Percentiles rank a stretch among this genome's conserved stretches.
These are phyloP conservation scores for Debaryomyces subglobosus DNA, from an alignment of 1,139 yeast genomes.

Conservation along the genomic window DNA sequence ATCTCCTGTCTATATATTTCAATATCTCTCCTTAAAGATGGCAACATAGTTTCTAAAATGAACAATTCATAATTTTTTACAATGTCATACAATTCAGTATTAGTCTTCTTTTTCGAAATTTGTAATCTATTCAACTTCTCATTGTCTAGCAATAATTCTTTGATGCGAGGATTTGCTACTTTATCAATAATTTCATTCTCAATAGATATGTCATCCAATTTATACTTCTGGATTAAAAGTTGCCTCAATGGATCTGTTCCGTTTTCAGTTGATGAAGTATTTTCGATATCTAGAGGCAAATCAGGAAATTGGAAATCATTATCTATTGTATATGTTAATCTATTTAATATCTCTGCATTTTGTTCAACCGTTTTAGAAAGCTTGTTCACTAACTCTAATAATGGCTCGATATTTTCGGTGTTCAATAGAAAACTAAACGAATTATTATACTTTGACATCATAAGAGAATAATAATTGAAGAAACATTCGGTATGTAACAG, in stretches of 20 bases:
- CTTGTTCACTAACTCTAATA: constrained; percentile 26
- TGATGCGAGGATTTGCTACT: constrained; percentile 17
- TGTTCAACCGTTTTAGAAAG: constrained; percentile 26
- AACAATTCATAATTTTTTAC: constrained; percentile 34
- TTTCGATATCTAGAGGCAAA: constrained; percentile 9
- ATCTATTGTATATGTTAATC: constrained; percentile 30
- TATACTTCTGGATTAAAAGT: constrained; percentile 11
- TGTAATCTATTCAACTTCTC: constrained; percentile 26
- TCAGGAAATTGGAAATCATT: constrained; percentile 24
- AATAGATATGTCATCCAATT: constrained; percentile 6
- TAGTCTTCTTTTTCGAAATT: constrained; percentile 21
- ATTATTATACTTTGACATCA: constrained; percentile 5
- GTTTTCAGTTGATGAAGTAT: constrained; percentile 1
- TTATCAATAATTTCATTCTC: constrained; percentile 13
- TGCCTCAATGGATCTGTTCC: constrained; percentile 8
- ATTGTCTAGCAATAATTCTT: constrained; percentile 29
- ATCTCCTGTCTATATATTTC: constrained; percentile 11
- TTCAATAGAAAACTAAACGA: constrained; percentile 28
- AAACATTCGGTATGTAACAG: not conserved
- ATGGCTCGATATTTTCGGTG: constrained; percentile 42
- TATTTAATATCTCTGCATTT: constrained; percentile 28
- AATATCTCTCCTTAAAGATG: constrained; percentile 30
- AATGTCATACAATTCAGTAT: constrained; percentile 26
- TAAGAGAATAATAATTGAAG: constrained; percentile 11
- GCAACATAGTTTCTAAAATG: constrained; percentile 30